Conservation (phyloP, 176 grass and related monocot genomes). For the Alopecurus myosuroides region DNA sequence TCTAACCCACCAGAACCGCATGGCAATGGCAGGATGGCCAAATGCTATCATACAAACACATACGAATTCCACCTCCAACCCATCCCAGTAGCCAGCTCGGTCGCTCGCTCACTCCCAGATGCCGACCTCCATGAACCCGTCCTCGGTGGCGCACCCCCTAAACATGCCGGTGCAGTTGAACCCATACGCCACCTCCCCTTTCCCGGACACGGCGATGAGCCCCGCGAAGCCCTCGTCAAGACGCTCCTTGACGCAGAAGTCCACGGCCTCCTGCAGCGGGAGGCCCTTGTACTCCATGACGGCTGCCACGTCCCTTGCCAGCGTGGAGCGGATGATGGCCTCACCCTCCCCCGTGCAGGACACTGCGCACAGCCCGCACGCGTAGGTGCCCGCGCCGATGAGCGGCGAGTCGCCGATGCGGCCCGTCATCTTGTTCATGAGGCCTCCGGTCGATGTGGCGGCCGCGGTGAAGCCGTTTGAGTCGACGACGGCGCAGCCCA, state of each 20-base stretch:
- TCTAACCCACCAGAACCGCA: not conserved
- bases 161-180: conserved; percentile 96
- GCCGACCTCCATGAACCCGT: conserved; percentile 82
- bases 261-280: conserved; percentile 62
- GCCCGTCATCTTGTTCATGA: conserved; percentile 94
- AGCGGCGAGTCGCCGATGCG: conserved; percentile 91
- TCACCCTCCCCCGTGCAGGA: conserved; percentile 95
- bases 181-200: conserved; percentile 58
- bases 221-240: conserved; percentile 69
- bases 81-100: not conserved
- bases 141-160: conserved; percentile 68
- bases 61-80: not conserved
- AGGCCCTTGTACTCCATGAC: conserved; percentile 91
- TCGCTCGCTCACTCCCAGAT: conserved; percentile 58
- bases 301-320: conserved; percentile 78
- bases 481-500: conserved; percentile 80
- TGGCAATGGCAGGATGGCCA: conserved; percentile 31
- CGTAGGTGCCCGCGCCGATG: conserved; percentile 83
- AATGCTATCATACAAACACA: not conserved
- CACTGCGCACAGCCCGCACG: conserved; percentile 59
- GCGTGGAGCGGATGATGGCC: conserved; percentile 84
- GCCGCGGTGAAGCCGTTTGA: conserved; percentile 37
- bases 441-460: conserved; percentile 76
- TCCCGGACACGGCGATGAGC: conserved; percentile 64
- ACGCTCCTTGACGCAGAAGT: conserved; percentile 66